phyloP scores from a whole-genome alignment of 768 basidiomycete species.

The Phlebiopsis flavidoalba region DNA sequence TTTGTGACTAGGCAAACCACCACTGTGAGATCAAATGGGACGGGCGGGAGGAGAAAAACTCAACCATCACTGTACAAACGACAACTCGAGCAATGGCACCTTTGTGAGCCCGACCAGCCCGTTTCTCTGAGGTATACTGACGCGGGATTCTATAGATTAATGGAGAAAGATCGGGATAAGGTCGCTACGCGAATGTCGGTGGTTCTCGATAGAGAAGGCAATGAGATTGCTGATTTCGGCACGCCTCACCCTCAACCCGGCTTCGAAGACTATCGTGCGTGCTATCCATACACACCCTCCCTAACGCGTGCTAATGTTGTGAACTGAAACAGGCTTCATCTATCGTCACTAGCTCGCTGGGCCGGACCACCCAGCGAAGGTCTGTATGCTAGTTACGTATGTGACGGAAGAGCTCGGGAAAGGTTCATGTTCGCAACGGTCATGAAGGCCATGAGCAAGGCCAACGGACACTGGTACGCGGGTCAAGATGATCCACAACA shows the following conservation, averaged over 20 bases:
- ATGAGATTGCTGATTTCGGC: constrained; percentile 85
- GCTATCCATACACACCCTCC: not conserved
- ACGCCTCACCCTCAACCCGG: constrained; percentile 41
- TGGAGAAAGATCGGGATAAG: constrained; percentile 57
- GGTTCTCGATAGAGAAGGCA: constrained; percentile 73
- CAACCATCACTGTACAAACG: constrained; percentile 45
- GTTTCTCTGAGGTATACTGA: not conserved
- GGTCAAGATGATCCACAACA: constrained; percentile 80
- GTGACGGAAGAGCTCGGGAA: constrained; percentile 63
- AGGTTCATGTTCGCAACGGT: constrained; percentile 92
- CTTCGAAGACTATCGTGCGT: constrained; percentile 74
- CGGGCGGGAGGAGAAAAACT: constrained; percentile 35
- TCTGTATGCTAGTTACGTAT: constrained; percentile 61
- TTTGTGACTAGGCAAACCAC: constrained; percentile 36
- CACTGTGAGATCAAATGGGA: constrained; percentile 62
- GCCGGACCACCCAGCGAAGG: constrained; percentile 43
- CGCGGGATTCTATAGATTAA: constrained; percentile 50
- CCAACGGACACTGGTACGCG: constrained; percentile 72
- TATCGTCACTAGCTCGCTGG: constrained; percentile 65
- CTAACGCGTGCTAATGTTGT: not conserved
- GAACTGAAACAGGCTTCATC: constrained; percentile 51
- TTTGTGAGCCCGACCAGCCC: constrained; percentile 38
- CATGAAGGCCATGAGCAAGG: constrained; percentile 69
- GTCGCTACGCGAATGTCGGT: constrained; percentile 39
- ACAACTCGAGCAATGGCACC: constrained; percentile 70